Evolutionary conservation across 805 yeast genomes (phyloP).

Genomic region (Candida saitoana): DNA sequence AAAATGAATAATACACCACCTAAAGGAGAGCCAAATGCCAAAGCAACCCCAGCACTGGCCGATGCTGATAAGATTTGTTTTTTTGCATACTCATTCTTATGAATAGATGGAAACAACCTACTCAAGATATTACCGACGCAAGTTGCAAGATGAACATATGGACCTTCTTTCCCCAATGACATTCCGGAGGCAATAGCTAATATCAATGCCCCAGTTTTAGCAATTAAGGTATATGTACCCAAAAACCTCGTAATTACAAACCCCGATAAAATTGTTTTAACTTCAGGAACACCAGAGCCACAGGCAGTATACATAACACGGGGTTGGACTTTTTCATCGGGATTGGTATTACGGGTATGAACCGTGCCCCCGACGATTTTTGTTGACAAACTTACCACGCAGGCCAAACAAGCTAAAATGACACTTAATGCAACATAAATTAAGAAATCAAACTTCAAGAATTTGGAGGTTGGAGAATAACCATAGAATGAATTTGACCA

Average conservation of each 20-base stretch:
- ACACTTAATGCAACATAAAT: conserved; percentile 37
- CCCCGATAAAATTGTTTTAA: conserved; percentile 56
- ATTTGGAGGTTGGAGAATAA: conserved; percentile 5
- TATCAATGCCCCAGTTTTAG: conserved; percentile 46
- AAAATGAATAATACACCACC: conserved; percentile 56
- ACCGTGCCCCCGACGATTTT: conserved; percentile 26
- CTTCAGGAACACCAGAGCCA: conserved; percentile 63
- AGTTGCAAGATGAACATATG: conserved; percentile 57
- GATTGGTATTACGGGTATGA: background rate
- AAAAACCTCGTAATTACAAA: conserved; percentile 51
- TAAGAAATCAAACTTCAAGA: conserved; percentile 25
- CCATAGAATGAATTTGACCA: conserved; percentile 36
- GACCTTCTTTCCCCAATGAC: conserved; percentile 59
- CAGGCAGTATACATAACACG: conserved; percentile 45
- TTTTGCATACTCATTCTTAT: conserved; percentile 45
- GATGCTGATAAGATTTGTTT: conserved; percentile 54
- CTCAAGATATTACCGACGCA: conserved; percentile 54
- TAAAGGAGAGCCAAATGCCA: conserved; percentile 58
- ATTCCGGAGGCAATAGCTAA: conserved; percentile 56
- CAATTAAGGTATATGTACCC: conserved; percentile 48
- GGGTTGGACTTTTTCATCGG: conserved; percentile 7
- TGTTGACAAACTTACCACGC: conserved; percentile 43
- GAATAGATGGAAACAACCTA: conserved; percentile 42
- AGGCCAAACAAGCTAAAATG: conserved; percentile 42
- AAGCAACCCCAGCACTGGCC: conserved; percentile 56